Percentiles rank a stretch among this genome's conserved stretches.
Conservation (phyloP, 2,329 filamentous ascomycete genomes). For the Apiospora aurea region DNA sequence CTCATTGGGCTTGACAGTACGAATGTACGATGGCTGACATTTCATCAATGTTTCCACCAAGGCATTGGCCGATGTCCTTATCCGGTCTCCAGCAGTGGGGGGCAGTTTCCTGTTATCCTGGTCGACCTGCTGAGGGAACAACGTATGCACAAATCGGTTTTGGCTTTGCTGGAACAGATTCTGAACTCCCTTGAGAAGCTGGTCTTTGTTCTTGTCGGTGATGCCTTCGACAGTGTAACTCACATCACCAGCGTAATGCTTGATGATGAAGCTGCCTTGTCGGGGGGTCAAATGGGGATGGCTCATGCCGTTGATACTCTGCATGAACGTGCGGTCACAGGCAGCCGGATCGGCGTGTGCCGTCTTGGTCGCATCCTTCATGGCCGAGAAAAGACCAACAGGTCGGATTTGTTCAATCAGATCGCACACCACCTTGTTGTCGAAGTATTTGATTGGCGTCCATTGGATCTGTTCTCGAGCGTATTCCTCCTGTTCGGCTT, state of each 20-base stretch:
- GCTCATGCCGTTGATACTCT: constrained; percentile 87
- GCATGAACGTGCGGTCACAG: constrained; percentile 95
- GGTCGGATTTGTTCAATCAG: constrained; percentile 92
- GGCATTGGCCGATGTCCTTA: constrained; percentile 92
- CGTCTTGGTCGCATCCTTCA: constrained; percentile 99
- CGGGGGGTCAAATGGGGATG: constrained; percentile 91
- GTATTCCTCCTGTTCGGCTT: constrained; percentile 98
- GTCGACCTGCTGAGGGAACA: constrained; percentile 94
- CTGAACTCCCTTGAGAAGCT: constrained; percentile 90
- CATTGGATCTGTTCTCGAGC: constrained; percentile 95
- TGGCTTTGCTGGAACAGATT: constrained; percentile 84
- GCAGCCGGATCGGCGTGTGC: constrained; percentile 94
- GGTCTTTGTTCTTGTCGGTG: constrained; percentile 99
- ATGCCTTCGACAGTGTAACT: constrained; percentile 94
- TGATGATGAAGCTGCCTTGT: constrained; percentile 97
- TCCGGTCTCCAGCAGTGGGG: constrained; percentile 94
- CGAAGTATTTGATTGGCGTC: constrained; percentile 99
- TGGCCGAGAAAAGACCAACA: constrained; percentile 89
- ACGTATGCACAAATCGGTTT: constrained; percentile 83
- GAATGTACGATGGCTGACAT: constrained; percentile 95
- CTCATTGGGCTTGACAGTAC: constrained; percentile 99
- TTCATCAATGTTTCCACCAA: constrained; percentile 96
- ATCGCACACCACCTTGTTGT: constrained; percentile 99
- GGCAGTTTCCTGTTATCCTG: constrained; percentile 95
- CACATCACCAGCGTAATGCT: constrained; percentile 98